Evolutionary conservation across 73 alveolate genomes (phyloP), one percentile per base, ranked within the genome.

Genomic region (Paramecium primaurelia): DNA sequence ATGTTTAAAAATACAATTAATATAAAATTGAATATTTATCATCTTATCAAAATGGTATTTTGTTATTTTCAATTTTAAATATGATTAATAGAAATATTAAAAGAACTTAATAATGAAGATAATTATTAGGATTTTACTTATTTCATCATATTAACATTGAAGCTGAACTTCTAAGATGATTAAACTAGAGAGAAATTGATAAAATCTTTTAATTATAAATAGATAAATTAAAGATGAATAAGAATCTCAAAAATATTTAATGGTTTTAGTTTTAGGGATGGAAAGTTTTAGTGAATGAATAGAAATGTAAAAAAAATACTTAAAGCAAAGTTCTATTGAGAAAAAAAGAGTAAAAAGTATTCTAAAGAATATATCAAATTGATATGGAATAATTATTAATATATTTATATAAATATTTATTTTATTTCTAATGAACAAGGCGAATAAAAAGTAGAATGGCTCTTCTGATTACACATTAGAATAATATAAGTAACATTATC

Each of bases 401-500:
- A 73, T 73, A 49, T 49, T 49, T 49, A 30, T 73, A 73, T 73
- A 30, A 73, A 73, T 64, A 54, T 54, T 54, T 54, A 54, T 18
- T 54, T 16, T 54, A 18, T 54, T 54, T 54, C 69, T 54, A 64
- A 64, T 64, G 84, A 64, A 26, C 18, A 64, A 64, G 49, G 11
- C 3, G 0, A 54, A 7, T 1, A 54, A 54, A 54, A 54, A 54
- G 20, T 18, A 54, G 14, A 49, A 49, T 49, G 32, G 22, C 84
- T 14, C 45, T 59, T 59, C 84, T 36, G 60, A 37, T 1, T 75
- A 75, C 59, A 75, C 64, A 22, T 38, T 75, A 38, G 58, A 75
- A 42, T 38, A 75, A 38, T 75, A 75, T 75, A 75, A 42, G 88
- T 75, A 75, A 36, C 58, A 75, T 75, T 75, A 38, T 20, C 20